phyloP scores from a whole-genome alignment of 192 early-diverging fungal genomes.

The Lunasporangiospora selenospora region DNA sequence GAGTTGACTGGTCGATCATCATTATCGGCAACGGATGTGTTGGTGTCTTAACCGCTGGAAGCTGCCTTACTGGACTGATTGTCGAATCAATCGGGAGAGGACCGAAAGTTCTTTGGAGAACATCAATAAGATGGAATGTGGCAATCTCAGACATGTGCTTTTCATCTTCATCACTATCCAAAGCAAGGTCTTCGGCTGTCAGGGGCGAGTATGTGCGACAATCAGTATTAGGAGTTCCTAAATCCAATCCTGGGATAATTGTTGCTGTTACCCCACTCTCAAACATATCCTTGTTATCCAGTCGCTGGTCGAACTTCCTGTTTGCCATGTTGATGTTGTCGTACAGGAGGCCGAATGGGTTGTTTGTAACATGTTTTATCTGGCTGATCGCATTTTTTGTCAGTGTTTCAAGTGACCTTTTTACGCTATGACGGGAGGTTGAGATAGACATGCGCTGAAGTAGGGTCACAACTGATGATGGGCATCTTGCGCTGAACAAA shows the following conservation, averaged over 20 bases:
- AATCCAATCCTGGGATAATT: not conserved
- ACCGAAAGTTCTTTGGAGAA: conserved; percentile 3
- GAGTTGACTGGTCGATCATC: conserved; percentile 18
- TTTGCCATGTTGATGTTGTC: conserved; percentile 13
- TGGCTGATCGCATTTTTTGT: too few species aligned
- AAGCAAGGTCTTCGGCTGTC: not conserved
- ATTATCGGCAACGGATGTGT: conserved; percentile 16
- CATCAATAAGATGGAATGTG: not conserved
- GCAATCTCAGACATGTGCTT: not conserved
- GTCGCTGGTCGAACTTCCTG: conserved; percentile 4
- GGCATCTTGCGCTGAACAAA: too few species aligned
- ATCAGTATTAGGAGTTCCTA: not conserved
- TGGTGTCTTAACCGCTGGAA: not conserved
- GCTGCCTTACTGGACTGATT: not conserved
- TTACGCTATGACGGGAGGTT: too few species aligned
- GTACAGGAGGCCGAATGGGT: too few species aligned
- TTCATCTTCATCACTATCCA: not conserved
- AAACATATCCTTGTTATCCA: conserved; percentile 4
- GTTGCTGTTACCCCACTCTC: conserved; percentile 14
- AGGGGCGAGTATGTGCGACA: not conserved
- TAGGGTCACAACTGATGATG: too few species aligned
- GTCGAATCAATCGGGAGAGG: too few species aligned
- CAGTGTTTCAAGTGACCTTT: too few species aligned
- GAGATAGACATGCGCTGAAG: too few species aligned
- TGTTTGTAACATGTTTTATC: too few species aligned